Conservation (phyloP, 2,329 filamentous ascomycete species). For the Achaetomium macrosporum region DNA sequence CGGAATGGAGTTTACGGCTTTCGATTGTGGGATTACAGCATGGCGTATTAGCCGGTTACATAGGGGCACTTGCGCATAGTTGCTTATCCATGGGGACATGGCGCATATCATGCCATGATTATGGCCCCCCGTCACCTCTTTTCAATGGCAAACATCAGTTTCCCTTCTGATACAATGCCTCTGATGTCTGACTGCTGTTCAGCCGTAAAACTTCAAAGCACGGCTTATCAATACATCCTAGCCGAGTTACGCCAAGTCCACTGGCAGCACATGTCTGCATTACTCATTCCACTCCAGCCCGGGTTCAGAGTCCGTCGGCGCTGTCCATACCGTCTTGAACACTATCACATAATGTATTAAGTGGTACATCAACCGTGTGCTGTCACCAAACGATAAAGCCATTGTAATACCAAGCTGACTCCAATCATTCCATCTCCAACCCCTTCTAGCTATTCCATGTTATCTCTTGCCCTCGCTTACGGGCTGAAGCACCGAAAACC, state of each 20-base stretch:
- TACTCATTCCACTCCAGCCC: too few relatives aligned
- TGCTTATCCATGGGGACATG: neutral
- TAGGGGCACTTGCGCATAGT: neutral
- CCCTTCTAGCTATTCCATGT: neutral
- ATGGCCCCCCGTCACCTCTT: neutral
- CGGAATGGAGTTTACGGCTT: neutral
- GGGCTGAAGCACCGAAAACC: neutral
- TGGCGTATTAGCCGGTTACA: conserved; percentile 3
- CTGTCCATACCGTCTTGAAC: too few relatives aligned
- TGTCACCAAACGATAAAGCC: too few relatives aligned
- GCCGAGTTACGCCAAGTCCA: too few relatives aligned
- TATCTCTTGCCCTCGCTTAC: neutral
- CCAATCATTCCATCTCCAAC: neutral
- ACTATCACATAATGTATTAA: too few relatives aligned
- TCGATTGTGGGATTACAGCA: neutral
- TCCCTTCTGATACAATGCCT: neutral
- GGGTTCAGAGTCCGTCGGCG: too few relatives aligned
- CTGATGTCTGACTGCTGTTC: too few relatives aligned
- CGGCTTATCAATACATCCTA: too few relatives aligned
- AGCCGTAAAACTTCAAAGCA: too few relatives aligned
- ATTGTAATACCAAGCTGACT: neutral
- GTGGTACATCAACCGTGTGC: too few relatives aligned
- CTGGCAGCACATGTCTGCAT: too few relatives aligned
- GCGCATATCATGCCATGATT: neutral
- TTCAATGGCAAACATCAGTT: neutral